These are phyloP conservation scores for Clavispora santaluciae DNA, from an alignment of 805 yeast species.

Conservation along the genomic window DNA sequence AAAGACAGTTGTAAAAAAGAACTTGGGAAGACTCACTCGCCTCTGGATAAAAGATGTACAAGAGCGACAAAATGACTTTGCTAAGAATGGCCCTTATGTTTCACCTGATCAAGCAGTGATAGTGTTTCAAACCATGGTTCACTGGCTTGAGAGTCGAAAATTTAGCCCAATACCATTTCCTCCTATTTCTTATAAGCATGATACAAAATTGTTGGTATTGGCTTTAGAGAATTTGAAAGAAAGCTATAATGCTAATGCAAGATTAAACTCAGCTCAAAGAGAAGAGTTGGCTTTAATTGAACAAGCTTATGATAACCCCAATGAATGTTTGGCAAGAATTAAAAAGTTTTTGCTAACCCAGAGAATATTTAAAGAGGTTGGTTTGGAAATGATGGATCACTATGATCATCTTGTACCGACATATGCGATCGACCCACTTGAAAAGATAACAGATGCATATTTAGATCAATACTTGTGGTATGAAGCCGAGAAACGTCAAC, in stretches of 20 bases:
- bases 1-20: constrained; percentile 90
- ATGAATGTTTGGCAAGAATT: constrained; percentile 80
- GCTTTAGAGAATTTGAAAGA: constrained; percentile 89
- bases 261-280: constrained; percentile 80
- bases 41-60: constrained; percentile 92
- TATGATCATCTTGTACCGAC: constrained; percentile 82
- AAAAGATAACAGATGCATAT: constrained; percentile 94
- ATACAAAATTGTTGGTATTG: constrained; percentile 80
- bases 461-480: constrained; percentile 95
- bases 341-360: constrained; percentile 81
- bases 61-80: constrained; percentile 74
- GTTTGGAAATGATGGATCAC: constrained; percentile 86
- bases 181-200: constrained; percentile 86
- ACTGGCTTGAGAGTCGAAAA: constrained; percentile 82
- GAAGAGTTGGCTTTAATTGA: constrained; percentile 92
- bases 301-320: constrained; percentile 96
- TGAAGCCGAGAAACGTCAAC: constrained; percentile 79
- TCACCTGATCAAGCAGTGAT: constrained; percentile 85
- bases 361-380: constrained; percentile 86
- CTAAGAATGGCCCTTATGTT: constrained; percentile 82
- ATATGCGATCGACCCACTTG: constrained; percentile 83
- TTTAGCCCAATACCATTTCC: constrained; percentile 92
- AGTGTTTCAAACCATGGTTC: constrained; percentile 79
- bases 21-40: constrained; percentile 85
- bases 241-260: constrained; percentile 55